These are phyloP conservation scores for Sporisorium graminicola DNA, from an alignment of 1,284 basidiomycete genomes.

Conservation along the genomic window DNA sequence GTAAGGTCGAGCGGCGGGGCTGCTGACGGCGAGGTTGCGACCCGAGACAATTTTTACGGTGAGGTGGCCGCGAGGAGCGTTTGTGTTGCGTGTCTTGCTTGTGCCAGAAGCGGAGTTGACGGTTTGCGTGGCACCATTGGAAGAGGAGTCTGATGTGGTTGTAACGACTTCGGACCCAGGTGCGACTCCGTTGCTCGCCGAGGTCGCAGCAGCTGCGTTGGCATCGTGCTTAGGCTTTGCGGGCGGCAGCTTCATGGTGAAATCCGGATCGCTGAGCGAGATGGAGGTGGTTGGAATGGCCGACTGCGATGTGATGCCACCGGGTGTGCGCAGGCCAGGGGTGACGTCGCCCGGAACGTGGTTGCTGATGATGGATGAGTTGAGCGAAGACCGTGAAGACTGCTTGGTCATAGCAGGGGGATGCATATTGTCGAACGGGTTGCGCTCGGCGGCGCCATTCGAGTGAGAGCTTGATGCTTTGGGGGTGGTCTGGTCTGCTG, in stretches of 20 bases:
- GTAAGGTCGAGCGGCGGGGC: slow-evolving; percentile 80
- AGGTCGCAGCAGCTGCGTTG: slow-evolving; percentile 3
- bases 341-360: slow-evolving; percentile 43
- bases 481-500: slow-evolving; percentile 61
- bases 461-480: slow-evolving; percentile 55
- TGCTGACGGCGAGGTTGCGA: slow-evolving; percentile 76
- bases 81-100: slow-evolving; percentile 59
- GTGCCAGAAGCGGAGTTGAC: slow-evolving; percentile 10
- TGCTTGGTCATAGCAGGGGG: slow-evolving; percentile 42
- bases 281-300: slow-evolving; percentile 62
- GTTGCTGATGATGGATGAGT: slow-evolving; percentile 35
- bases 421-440: slow-evolving; percentile 62
- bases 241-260: slow-evolving; percentile 67
- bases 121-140: slow-evolving; percentile 9
- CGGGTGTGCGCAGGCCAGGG: slow-evolving; percentile 62
- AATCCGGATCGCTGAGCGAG: slow-evolving; percentile 61
- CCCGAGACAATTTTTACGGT: slow-evolving; percentile 96
- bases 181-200: not conserved
- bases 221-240: slow-evolving; percentile 48
- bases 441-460: slow-evolving; percentile 56
- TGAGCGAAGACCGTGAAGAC: slow-evolving; percentile 44
- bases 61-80: slow-evolving; percentile 79
- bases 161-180: slow-evolving; percentile 13
- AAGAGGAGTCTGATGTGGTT: slow-evolving; percentile 12
- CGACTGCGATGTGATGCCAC: slow-evolving; percentile 58